Evolutionary conservation across 305 asterid genomes (phyloP).

Genomic region (Fraxinus velutina): DNA sequence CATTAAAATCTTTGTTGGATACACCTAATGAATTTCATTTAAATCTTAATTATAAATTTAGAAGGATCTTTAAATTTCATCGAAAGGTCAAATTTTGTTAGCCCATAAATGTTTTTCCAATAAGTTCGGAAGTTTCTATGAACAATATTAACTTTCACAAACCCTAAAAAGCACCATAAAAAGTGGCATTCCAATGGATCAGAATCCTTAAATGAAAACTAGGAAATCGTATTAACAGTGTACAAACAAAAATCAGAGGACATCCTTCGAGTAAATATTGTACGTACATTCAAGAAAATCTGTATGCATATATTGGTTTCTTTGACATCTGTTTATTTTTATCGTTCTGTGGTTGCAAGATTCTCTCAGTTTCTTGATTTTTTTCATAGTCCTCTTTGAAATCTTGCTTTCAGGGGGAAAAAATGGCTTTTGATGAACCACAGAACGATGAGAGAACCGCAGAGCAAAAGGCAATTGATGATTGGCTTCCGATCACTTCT

Average conservation of each 20-base stretch:
- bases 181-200: not conserved
- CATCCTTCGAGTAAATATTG: not conserved
- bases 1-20: not conserved
- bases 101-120: not conserved
- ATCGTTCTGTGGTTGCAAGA: not conserved
- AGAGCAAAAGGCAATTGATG: slow-evolving; percentile 42
- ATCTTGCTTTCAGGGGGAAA: not conserved
- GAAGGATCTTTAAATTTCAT: not conserved
- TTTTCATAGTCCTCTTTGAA: not conserved
- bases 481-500: slow-evolving; percentile 65
- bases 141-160: not conserved
- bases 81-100: not conserved
- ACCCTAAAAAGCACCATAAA: not conserved
- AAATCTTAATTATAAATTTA: no score
- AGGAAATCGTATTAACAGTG: not conserved
- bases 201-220: not conserved
- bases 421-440: not conserved
- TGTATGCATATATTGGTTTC: not conserved
- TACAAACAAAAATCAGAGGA: not conserved
- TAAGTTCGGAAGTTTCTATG: not conserved
- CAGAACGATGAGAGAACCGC: slow-evolving; percentile 20
- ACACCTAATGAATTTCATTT: no score
- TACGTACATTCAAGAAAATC: not conserved
- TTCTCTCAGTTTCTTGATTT: not conserved
- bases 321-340: not conserved